phyloP scores from a whole-genome alignment of 306 rosid species.

The Glycine tomentella region DNA sequence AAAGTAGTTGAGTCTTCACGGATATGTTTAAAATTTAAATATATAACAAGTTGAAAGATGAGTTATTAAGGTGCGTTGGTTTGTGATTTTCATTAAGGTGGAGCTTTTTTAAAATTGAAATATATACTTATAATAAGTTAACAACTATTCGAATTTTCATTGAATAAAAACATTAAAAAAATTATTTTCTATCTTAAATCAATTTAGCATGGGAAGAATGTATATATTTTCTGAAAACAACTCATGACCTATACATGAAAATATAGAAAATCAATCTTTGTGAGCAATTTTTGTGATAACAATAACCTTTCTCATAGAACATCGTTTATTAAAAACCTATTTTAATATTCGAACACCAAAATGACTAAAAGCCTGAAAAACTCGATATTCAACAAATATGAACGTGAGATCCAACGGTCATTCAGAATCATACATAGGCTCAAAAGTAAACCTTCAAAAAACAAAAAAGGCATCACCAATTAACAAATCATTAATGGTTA shows the following conservation, averaged over 20 bases:
- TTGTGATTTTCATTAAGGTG: neutral
- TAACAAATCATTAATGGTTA: neutral
- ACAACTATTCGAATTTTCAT: neutral
- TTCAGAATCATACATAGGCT: conserved; percentile 10
- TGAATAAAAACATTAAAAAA: neutral
- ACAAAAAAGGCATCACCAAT: neutral
- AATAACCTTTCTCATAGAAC: neutral
- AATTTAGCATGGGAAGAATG: neutral
- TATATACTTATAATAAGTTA: neutral
- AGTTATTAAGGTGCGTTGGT: neutral
- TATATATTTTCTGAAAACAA: no score
- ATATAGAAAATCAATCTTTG: no score
- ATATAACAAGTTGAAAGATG: no score
- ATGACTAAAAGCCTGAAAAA: neutral
- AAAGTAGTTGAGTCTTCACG: neutral
- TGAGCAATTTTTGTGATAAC: no score
- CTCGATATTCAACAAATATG: no score
- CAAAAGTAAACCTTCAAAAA: neutral
- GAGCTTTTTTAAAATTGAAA: neutral
- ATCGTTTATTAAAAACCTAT: neutral
- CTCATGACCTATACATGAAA: neutral
- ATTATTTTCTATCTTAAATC: neutral
- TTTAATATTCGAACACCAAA: neutral
- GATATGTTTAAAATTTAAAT: neutral
- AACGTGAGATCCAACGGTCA: neutral